Evolutionary conservation across 2,329 filamentous ascomycete species (phyloP).

Genomic region (Aspergillus glaucus): DNA sequence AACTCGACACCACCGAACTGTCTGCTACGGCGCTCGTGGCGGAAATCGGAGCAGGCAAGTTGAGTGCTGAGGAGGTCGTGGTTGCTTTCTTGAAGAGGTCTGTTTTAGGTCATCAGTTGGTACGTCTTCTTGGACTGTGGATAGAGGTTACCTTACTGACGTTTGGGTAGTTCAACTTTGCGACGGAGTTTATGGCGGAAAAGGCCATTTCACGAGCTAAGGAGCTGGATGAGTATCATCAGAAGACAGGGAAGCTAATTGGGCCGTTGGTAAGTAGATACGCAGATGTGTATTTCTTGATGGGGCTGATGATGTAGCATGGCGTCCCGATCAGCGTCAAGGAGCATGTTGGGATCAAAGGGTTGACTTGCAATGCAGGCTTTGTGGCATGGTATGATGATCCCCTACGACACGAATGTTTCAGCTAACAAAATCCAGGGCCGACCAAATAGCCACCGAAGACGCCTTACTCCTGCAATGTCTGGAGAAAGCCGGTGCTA

Average conservation of each 20-base stretch:
- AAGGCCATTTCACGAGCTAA: constrained; percentile 28
- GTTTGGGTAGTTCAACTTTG: constrained; percentile 26
- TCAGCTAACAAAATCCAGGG: constrained; percentile 16
- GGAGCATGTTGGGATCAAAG: constrained; percentile 56
- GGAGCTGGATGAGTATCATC: constrained; percentile 26
- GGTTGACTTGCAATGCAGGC: constrained; percentile 32
- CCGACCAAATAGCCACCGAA: constrained; percentile 28
- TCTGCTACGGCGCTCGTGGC: constrained; percentile 24
- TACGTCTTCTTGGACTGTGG: not conserved
- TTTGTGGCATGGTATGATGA: constrained; percentile 28
- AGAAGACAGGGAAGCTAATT: constrained; percentile 37
- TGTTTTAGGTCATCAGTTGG: constrained; percentile 29
- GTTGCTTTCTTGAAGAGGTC: constrained; percentile 28
- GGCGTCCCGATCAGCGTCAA: constrained; percentile 55
- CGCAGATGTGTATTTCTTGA: not conserved
- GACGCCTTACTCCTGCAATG: constrained; percentile 29
- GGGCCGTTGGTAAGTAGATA: constrained; percentile 36
- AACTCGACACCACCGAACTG: constrained; percentile 48
- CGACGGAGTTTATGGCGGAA: constrained; percentile 33
- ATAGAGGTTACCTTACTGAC: not conserved
- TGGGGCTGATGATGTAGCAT: constrained; percentile 24
- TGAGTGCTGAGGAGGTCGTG: constrained; percentile 28
- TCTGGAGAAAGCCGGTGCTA: constrained; percentile 33
- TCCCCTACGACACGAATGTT: not conserved
- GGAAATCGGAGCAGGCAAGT: constrained; percentile 20